Conservation (phyloP, 306 rosid species). For the cucumber (Cucumis sativus) region DNA sequence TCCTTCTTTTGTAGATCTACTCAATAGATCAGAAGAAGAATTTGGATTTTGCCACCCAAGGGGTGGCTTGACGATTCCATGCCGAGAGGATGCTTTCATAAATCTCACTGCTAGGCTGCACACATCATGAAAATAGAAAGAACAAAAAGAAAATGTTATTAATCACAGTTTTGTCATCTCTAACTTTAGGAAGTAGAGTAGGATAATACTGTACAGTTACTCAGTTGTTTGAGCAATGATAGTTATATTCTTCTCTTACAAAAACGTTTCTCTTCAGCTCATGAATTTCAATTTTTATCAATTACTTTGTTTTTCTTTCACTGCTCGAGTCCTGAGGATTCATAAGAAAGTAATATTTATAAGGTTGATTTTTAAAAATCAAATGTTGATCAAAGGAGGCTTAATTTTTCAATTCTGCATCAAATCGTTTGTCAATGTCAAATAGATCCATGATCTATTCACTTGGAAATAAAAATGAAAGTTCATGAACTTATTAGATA, state of each 20-base stretch:
- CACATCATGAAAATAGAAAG: neutral
- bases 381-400: too few species aligned
- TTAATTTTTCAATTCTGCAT: too few species aligned
- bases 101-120: slow-evolving; percentile 17
- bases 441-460: too few species aligned
- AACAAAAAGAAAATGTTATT: neutral
- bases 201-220: neutral
- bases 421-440: too few species aligned
- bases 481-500: too few species aligned
- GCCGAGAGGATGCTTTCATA: slow-evolving; percentile 28
- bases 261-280: neutral
- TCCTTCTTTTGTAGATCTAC: slow-evolving; percentile 26
- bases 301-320: neutral
- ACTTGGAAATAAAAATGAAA: too few species aligned
- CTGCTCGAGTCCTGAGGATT: neutral
- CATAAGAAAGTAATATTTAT: too few species aligned
- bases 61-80: slow-evolving; percentile 44
- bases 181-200: neutral
- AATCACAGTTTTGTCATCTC: neutral
- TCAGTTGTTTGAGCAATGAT: neutral
- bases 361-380: too few species aligned
- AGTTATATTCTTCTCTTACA: neutral
- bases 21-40: slow-evolving; percentile 28
- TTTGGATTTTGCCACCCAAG: slow-evolving; percentile 43
- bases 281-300: neutral